These are phyloP conservation scores for Fusarium graminum DNA, from an alignment of 2,329 filamentous ascomycete species.

Conservation along the genomic window DNA sequence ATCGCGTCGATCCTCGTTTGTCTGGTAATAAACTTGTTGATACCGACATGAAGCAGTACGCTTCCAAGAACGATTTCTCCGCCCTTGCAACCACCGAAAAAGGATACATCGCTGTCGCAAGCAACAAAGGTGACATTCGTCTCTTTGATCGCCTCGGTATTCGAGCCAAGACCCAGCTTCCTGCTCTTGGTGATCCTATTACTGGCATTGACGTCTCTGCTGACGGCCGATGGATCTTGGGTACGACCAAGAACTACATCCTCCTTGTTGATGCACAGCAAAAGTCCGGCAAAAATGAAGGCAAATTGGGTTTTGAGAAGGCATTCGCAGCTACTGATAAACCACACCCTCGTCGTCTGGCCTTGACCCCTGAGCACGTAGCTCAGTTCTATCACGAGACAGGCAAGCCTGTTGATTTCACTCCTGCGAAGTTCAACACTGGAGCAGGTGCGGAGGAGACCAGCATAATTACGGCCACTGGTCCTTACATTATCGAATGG, in stretches of 20 bases:
- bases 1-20: conserved; percentile 91
- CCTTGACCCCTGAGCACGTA: conserved; percentile 89
- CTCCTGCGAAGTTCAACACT: conserved; percentile 92
- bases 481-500: conserved; percentile 98
- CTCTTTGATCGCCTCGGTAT: conserved; percentile 97
- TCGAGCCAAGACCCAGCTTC: conserved; percentile 97
- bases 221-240: conserved; percentile 94
- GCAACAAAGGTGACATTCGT: conserved; percentile 97
- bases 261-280: conserved; percentile 93
- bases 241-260: conserved; percentile 93
- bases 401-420: conserved; percentile 86
- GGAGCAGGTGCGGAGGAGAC: conserved; percentile 85
- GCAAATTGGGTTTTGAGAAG: conserved; percentile 97
- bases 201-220: conserved; percentile 95
- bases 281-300: conserved; percentile 93
- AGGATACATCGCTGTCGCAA: conserved; percentile 95
- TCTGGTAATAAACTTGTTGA: conserved; percentile 94
- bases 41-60: conserved; percentile 93
- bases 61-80: conserved; percentile 97
- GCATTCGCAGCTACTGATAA: conserved; percentile 93
- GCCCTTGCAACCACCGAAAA: conserved; percentile 94
- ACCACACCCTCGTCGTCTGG: conserved; percentile 90
- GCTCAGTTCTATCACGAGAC: conserved; percentile 99
- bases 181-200: conserved; percentile 93
- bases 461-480: conserved; percentile 95